These are phyloP conservation scores for Lachnellula suecica DNA, from an alignment of 2,329 filamentous ascomycete species.

Conservation along the genomic window DNA sequence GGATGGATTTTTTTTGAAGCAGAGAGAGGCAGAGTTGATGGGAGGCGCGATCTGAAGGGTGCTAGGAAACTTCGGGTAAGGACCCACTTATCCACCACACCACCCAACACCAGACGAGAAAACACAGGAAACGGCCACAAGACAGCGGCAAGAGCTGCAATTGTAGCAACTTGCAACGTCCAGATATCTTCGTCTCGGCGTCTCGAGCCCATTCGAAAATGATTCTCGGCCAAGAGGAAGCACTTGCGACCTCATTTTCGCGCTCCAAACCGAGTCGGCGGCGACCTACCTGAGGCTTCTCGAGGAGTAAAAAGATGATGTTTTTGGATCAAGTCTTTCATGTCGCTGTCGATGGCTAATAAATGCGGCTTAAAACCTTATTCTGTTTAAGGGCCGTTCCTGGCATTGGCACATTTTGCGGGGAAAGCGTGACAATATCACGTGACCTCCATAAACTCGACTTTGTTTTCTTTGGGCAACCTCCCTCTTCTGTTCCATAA, in stretches of 20 bases:
- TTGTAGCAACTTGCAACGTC: background rate
- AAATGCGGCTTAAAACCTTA: conserved; percentile 27
- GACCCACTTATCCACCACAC: no score
- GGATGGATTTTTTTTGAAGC: no score
- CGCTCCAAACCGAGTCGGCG: background rate
- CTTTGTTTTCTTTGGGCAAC: background rate
- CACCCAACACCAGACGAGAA: background rate
- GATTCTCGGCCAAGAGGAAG: background rate
- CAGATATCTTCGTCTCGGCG: background rate
- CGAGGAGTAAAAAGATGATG: conserved; percentile 5
- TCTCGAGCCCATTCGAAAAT: background rate
- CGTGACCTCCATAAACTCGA: background rate
- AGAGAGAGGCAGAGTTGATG: no score
- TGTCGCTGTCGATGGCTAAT: conserved; percentile 7
- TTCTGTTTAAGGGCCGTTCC: conserved; percentile 4
- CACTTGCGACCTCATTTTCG: background rate
- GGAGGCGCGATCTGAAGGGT: no score
- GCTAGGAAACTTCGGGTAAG: no score
- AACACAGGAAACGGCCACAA: background rate
- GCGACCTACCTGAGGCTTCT: background rate
- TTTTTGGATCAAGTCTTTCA: conserved; percentile 5
- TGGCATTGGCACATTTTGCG: conserved; percentile 8
- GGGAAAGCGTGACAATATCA: background rate
- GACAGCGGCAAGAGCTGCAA: background rate
- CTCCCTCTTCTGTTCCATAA: background rate